Evolutionary conservation across 306 rosid genomes (phyloP), one percentile per base, ranked within the genome.

Genomic region (Glycyrrhiza uralensis): DNA sequence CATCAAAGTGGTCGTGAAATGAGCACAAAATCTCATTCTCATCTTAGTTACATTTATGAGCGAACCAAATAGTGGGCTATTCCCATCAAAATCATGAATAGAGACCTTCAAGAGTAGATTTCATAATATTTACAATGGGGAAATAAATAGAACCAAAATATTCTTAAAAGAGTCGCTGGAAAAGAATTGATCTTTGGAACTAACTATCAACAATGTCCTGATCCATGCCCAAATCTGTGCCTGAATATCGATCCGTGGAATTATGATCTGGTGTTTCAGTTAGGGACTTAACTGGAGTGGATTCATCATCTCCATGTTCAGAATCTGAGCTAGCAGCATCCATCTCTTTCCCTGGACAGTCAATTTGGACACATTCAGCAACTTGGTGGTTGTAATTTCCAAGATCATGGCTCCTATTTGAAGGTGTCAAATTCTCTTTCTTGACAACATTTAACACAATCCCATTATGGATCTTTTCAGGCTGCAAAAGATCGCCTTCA

Each of bases 401-500:
- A 7, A 62, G 46, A 67, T 89, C 97, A 30, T 62, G 83, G 67
- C 83, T 82, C 83, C 86, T 79, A 69, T 62, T 77, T n/a, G 86
- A 62, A 73, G 84, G 64, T 42, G 90, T 54, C 47, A 90, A 79
- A 14, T 84, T 78, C 79, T 88, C 99, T 82, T 85, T 94, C 93
- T 91, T 91, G 30, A 94, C 97, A 54, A 94, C 82, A 80, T 87
- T 94, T 44, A 94, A 79, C 62, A 94, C 83, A 44, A 91, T 86
- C 46, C 99, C 96, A 11, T 91, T 91, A 28, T 74, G 90, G 42
- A 85, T 91, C 82, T 89, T 83, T 80, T 89, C 99, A 5, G 99
- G 88, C 83, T 91, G 97, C 86, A 95, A 83, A 72, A 95, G 84
- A 85, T 91, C 99, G 62, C 99, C 97, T 81, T 88, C 96, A 28